These are phyloP conservation scores for Claviceps cyperi DNA, from an alignment of 2,329 filamentous ascomycete genomes.

Conservation along the genomic window DNA sequence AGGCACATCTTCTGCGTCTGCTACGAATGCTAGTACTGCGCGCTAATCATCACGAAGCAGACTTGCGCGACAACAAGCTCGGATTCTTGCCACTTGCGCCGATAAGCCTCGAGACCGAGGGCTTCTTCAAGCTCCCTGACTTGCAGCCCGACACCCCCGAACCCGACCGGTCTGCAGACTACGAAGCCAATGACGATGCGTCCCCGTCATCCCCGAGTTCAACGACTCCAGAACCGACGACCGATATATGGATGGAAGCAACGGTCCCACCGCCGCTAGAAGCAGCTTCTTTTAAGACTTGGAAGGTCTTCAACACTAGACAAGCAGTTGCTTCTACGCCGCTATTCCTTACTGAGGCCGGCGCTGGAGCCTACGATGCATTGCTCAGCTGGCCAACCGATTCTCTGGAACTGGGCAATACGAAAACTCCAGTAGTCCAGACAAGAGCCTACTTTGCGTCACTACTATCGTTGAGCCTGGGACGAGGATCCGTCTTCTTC, in stretches of 20 bases:
- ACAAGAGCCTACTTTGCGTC: conserved; percentile 37
- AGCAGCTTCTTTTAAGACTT: conserved; percentile 41
- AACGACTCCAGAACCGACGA: conserved; percentile 4
- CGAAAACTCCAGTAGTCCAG: conserved; percentile 29
- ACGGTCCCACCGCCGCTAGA: conserved; percentile 15
- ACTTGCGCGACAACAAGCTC: neutral
- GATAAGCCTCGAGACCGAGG: conserved; percentile 12
- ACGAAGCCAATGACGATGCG: neutral
- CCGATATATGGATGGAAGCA: conserved; percentile 32
- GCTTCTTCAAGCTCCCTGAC: conserved; percentile 17
- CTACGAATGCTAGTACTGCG: neutral
- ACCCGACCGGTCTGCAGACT: neutral
- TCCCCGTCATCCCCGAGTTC: neutral
- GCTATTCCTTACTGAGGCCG: conserved; percentile 54
- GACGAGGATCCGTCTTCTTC: conserved; percentile 60
- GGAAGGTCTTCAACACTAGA: conserved; percentile 49
- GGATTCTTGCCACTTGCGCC: conserved; percentile 10
- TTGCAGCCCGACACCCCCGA: neutral
- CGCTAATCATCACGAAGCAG: neutral
- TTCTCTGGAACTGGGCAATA: conserved; percentile 23
- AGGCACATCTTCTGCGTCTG: neutral
- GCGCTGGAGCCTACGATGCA: conserved; percentile 50
- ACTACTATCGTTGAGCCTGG: conserved; percentile 52
- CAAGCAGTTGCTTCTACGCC: conserved; percentile 23
- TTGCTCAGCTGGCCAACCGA: conserved; percentile 31